phyloP scores from a whole-genome alignment of 345 rosid genomes.

The Lagerstroemia speciosa region DNA sequence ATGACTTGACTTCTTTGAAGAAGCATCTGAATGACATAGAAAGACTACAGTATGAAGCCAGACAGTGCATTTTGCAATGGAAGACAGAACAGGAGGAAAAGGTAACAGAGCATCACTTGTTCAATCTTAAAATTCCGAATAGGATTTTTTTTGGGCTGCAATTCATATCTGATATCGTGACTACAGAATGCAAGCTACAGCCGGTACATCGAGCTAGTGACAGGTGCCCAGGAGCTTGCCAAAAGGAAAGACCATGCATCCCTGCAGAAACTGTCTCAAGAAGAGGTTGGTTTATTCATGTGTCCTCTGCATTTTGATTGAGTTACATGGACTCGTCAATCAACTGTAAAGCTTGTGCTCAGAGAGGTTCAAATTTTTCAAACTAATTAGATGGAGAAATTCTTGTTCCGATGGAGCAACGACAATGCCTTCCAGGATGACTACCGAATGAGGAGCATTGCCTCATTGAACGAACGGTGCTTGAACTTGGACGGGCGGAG shows the following conservation, averaged over 20 bases:
- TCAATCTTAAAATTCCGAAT: not conserved
- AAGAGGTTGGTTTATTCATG: not conserved
- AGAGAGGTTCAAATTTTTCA: not conserved
- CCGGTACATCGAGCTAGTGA: not conserved
- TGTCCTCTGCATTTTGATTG: not conserved
- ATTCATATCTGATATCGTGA: too few relatives aligned
- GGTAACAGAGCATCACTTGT: not conserved
- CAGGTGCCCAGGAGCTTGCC: not conserved
- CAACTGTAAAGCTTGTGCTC: not conserved
- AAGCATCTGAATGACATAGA: not conserved
- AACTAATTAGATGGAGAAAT: conserved; percentile 5
- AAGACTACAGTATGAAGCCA: not conserved
- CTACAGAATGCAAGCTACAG: too few relatives aligned
- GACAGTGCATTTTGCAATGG: not conserved
- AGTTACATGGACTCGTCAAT: not conserved
- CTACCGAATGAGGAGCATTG: not conserved
- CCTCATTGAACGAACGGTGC: not conserved
- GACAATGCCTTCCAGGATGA: conserved; percentile 4
- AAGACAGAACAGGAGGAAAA: not conserved
- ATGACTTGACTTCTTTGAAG: not conserved
- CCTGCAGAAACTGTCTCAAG: not conserved
- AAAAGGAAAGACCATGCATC: not conserved
- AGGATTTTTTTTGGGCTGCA: too few relatives aligned
- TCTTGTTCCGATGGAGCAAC: conserved; percentile 3
- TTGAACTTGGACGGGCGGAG: conserved; percentile 2